Conservation (phyloP, 164 flowering plant species). For the Vitis vinifera region DNA sequence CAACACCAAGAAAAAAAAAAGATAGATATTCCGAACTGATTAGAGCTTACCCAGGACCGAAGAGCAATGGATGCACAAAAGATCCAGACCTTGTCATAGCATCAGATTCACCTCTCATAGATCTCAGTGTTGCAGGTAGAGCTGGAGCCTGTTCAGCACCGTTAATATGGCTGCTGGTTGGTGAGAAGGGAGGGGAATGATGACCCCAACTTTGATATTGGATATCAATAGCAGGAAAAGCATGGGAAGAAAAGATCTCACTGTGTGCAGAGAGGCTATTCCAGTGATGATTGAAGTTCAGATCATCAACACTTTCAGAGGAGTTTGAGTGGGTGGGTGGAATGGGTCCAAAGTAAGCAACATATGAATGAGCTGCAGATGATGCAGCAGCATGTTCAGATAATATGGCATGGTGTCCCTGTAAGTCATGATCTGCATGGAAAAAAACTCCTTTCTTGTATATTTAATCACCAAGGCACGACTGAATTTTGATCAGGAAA, state of each 20-base stretch:
- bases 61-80: slow-evolving; percentile 27
- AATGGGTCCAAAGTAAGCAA: slow-evolving; percentile 23
- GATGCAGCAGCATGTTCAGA: slow-evolving; percentile 23
- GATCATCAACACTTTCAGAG: slow-evolving; percentile 19
- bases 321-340: slow-evolving; percentile 19
- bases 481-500: neutral
- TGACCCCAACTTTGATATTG: slow-evolving; percentile 36
- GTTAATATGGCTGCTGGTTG: slow-evolving; percentile 18
- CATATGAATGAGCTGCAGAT: slow-evolving; percentile 26
- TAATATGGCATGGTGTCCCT: slow-evolving; percentile 20
- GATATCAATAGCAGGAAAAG: slow-evolving; percentile 31
- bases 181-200: slow-evolving; percentile 15
- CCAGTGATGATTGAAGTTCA: slow-evolving; percentile 13
- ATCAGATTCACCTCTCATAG: slow-evolving; percentile 24
- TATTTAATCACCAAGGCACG: neutral
- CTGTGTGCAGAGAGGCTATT: slow-evolving; percentile 16
- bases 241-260: slow-evolving; percentile 24
- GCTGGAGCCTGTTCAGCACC: slow-evolving; percentile 30
- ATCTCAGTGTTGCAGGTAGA: slow-evolving; percentile 20
- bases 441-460: neutral
- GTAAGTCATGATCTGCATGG: slow-evolving; percentile 26
- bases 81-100: slow-evolving; percentile 25
- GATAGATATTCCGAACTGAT: neutral
- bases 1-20: neutral
- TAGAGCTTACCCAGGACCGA: slow-evolving; percentile 31